Percentiles rank a stretch among this genome's conserved stretches.
phyloP scores from a whole-genome alignment of 2,329 filamentous ascomycete genomes.

The Colletotrichum tamarilloi region DNA sequence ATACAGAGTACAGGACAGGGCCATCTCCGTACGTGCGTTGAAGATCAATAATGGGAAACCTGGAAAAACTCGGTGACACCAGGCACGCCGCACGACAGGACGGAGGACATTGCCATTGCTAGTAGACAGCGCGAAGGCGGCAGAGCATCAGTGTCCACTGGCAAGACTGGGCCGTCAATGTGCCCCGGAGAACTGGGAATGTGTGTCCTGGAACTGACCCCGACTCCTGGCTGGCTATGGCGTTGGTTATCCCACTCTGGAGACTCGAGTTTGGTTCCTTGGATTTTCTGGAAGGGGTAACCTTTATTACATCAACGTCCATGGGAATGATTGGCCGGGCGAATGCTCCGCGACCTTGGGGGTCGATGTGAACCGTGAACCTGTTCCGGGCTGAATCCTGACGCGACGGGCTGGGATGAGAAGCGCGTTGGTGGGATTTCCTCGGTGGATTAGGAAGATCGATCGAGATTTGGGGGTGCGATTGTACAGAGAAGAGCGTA shows the following conservation, averaged over 20 bases:
- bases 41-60: slow-evolving; percentile 16
- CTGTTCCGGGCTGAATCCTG: neutral
- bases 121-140: neutral
- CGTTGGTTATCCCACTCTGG: neutral
- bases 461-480: slow-evolving; percentile 19
- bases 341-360: neutral
- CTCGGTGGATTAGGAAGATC: slow-evolving; percentile 1
- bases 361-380: neutral
- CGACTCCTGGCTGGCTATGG: neutral
- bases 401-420: neutral
- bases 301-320: neutral
- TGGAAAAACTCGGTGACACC: neutral
- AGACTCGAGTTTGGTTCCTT: neutral
- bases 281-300: neutral
- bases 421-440: slow-evolving; percentile 13
- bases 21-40: slow-evolving; percentile 2
- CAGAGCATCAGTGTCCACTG: neutral
- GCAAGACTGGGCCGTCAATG: neutral
- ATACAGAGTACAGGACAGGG: neutral
- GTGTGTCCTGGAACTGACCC: neutral
- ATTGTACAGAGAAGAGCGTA: neutral
- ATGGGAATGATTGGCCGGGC: neutral
- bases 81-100: neutral
- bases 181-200: neutral
- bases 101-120: slow-evolving; percentile 10